These are phyloP conservation scores for Malus sylvestris DNA, from an alignment of 306 rosid genomes.

Conservation along the genomic window DNA sequence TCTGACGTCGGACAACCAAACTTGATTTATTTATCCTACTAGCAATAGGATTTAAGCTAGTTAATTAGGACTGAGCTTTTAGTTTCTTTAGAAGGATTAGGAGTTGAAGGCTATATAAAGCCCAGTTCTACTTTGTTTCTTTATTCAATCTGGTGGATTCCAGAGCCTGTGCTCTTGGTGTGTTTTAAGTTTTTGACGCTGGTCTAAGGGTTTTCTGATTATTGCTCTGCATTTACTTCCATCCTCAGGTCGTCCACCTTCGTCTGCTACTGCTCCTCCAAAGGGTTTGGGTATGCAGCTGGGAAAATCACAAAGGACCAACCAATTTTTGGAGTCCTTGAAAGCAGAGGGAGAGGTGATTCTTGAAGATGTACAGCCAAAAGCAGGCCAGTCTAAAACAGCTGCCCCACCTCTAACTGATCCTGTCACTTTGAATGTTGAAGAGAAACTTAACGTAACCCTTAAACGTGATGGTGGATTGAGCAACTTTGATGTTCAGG, in stretches of 20 bases:
- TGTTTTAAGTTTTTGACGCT: too few species aligned
- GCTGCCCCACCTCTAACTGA: slow-evolving; percentile 75
- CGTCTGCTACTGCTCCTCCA: slow-evolving; percentile 91
- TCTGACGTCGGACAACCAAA: too few species aligned
- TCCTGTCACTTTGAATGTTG: slow-evolving; percentile 83
- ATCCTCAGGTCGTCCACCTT: slow-evolving; percentile 59
- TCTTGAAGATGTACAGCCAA: slow-evolving; percentile 85
- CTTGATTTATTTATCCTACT: too few species aligned
- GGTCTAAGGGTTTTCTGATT: not conserved
- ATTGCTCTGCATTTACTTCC: not conserved
- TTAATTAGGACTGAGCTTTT: too few species aligned
- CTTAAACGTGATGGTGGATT: slow-evolving; percentile 97
- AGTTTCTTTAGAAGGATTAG: too few species aligned
- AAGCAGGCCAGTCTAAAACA: slow-evolving; percentile 50
- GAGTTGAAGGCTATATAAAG: too few species aligned
- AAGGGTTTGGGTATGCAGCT: slow-evolving; percentile 88
- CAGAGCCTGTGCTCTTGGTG: too few species aligned
- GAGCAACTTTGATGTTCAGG: slow-evolving; percentile 89
- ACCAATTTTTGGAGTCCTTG: slow-evolving; percentile 84
- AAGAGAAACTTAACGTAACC: slow-evolving; percentile 82
- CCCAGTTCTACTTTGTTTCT: too few species aligned
- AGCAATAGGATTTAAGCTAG: not conserved
- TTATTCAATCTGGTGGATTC: too few species aligned
- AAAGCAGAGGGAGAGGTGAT: slow-evolving; percentile 97
- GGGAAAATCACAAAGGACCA: slow-evolving; percentile 80